Percentiles rank a stretch among this genome's conserved stretches.
phyloP scores from a whole-genome alignment of 2,329 filamentous ascomycete genomes.

The Arachnomyces sp. region DNA sequence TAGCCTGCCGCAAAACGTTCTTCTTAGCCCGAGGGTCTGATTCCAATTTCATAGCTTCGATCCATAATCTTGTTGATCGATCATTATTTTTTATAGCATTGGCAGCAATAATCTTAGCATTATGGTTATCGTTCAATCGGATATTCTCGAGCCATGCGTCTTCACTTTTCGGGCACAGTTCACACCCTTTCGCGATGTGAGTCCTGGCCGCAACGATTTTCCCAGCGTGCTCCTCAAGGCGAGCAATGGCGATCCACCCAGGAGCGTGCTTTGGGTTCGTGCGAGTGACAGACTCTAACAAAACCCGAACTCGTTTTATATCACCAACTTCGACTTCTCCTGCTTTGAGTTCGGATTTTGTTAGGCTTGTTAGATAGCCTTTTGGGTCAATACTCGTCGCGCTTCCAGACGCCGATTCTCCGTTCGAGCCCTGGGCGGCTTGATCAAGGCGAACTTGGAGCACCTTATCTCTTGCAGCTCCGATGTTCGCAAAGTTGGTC shows the following conservation, averaged over 20 bases:
- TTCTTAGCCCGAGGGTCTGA: slow-evolving; percentile 77
- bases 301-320: slow-evolving; percentile 82
- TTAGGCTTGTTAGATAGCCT: slow-evolving; percentile 88
- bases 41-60: slow-evolving; percentile 91
- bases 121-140: slow-evolving; percentile 79
- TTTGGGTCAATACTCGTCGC: slow-evolving; percentile 89
- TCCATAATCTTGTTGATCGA: slow-evolving; percentile 80
- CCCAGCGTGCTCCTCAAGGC: slow-evolving; percentile 85
- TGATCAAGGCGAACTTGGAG: slow-evolving; percentile 89
- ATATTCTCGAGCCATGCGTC: slow-evolving; percentile 97
- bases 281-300: slow-evolving; percentile 94
- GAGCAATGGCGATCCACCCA: slow-evolving; percentile 90
- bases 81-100: slow-evolving; percentile 89
- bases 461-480: slow-evolving; percentile 91
- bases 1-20: slow-evolving; percentile 79
- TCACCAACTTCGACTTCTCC: slow-evolving; percentile 82
- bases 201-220: slow-evolving; percentile 84
- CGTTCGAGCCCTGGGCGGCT: slow-evolving; percentile 63
- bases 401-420: slow-evolving; percentile 64
- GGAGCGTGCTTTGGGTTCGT: slow-evolving; percentile 92
- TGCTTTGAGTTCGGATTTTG: slow-evolving; percentile 69
- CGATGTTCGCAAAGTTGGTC: slow-evolving; percentile 97
- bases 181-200: slow-evolving; percentile 78
- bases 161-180: slow-evolving; percentile 86
- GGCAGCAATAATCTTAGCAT: slow-evolving; percentile 91